Base-by-base conservation (phyloP, 208 protist genomes). In the Leishmania turanica region DNA sequence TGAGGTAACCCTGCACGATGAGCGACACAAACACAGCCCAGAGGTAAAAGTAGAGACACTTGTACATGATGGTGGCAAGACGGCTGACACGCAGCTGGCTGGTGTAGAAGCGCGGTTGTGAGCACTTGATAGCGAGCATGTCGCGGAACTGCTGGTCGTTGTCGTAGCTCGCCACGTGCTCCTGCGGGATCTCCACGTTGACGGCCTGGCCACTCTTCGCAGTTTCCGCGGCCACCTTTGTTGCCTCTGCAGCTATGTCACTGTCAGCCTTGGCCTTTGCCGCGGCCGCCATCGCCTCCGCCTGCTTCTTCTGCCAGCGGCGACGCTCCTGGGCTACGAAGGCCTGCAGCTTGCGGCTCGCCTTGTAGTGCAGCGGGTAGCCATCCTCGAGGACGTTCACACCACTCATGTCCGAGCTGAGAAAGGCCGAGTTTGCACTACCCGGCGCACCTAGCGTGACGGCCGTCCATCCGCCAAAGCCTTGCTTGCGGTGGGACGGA, bases 341-440 rank as follows among this genome's bases (percentile, higher is more conserved):
- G 24, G 78, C 69, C 84, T 97, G 90, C 62, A 97, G 84, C 80
- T 90, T 92, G 65, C 89, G 77, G 76, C 88, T 92, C 21, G 91
- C 92, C 78, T 93, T 92, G 87, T 93, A 94, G 82, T 97, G 94
- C 84, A 97, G 84, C 75, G 94, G 94, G 83, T 97, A 93, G 75
- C 94, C 94, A 79, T 97, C 94, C 84, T 97, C 94, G 24, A 97
- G 87, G 68, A 97, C 92, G 81, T 96, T 97, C 65, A 90, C 87
- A 3, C 80, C 82, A 34, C 83, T 92, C 65, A 88, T 91, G 86
- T 97, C 91, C 40, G 84, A 90, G 64, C 84, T 92, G 58, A 97
- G 80, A 56, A 92, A 93, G 58, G 73, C 54, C 31, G 75, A 80
- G 64, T 80, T 79, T 49, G 80, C 72, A 72, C 82, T 85, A 76